Evolutionary conservation across 2,329 filamentous ascomycete species (phyloP).

Genomic region (Aspergillus eucalypticola): DNA sequence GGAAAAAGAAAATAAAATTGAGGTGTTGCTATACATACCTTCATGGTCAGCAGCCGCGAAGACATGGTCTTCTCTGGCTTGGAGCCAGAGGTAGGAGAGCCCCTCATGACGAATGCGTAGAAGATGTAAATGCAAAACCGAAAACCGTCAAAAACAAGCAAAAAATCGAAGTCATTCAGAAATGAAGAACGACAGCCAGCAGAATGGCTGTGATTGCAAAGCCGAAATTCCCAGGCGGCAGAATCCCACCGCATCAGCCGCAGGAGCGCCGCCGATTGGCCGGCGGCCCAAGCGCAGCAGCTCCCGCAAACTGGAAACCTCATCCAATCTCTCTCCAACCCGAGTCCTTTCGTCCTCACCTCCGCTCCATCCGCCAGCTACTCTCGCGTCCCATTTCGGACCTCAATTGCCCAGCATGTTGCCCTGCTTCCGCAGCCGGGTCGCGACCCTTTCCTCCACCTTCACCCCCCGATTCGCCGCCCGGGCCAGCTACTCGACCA

Average conservation of each 20-base stretch:
- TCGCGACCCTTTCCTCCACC: slow-evolving; percentile 49
- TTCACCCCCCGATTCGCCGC: slow-evolving; percentile 32
- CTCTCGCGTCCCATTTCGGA: slow-evolving; percentile 9
- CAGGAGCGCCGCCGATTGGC: slow-evolving; percentile 28
- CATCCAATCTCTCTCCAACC: slow-evolving; percentile 29
- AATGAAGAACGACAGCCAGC: slow-evolving; percentile 1
- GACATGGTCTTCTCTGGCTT: slow-evolving; percentile 73
- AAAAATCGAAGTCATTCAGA: neutral
- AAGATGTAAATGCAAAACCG: too few species aligned
- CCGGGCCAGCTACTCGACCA: slow-evolving; percentile 47
- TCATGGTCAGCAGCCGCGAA: slow-evolving; percentile 87
- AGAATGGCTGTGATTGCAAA: slow-evolving; percentile 17
- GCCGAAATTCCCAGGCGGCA: slow-evolving; percentile 22
- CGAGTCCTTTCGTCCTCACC: slow-evolving; percentile 19
- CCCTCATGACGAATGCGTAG: slow-evolving; percentile 29
- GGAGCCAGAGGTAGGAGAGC: slow-evolving; percentile 50
- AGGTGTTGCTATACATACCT: slow-evolving; percentile 46
- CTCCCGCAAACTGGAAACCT: slow-evolving; percentile 30
- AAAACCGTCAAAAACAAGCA: neutral
- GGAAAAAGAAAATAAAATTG: neutral
- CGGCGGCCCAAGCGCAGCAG: slow-evolving; percentile 17
- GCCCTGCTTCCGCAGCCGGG: slow-evolving; percentile 45
- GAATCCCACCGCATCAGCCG: slow-evolving; percentile 19
- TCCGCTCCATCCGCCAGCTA: slow-evolving; percentile 20
- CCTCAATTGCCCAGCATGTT: slow-evolving; percentile 42